Evolutionary conservation across 2,329 filamentous ascomycete species (phyloP).

Genomic region (Madurella mycetomatis): DNA sequence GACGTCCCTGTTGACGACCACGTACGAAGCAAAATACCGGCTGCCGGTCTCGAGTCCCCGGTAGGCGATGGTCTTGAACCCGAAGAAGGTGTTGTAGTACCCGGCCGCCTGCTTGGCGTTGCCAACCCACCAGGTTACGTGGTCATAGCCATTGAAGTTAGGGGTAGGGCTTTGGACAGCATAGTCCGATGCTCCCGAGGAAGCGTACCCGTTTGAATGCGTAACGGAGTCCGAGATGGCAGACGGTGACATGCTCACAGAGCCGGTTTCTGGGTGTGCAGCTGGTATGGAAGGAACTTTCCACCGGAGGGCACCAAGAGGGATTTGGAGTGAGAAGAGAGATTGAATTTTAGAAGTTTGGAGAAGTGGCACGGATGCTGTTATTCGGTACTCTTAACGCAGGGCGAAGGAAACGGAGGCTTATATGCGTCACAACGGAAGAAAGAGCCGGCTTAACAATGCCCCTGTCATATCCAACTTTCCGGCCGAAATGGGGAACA

Average conservation of each 20-base stretch:
- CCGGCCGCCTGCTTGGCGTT: slow-evolving; percentile 93
- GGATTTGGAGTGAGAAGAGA: not conserved
- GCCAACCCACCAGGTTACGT: slow-evolving; percentile 93
- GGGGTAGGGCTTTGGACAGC: slow-evolving; percentile 45
- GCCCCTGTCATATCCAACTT: slow-evolving; percentile 7
- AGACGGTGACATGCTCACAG: slow-evolving; percentile 54
- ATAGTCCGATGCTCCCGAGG: slow-evolving; percentile 47
- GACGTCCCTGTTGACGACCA: slow-evolving; percentile 70
- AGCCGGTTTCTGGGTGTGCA: not conserved
- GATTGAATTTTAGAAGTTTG: not conserved
- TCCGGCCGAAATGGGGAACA: slow-evolving; percentile 5
- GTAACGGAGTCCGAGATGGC: slow-evolving; percentile 49
- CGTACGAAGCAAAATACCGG: slow-evolving; percentile 76
- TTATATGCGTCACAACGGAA: slow-evolving; percentile 12
- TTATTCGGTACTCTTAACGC: not conserved
- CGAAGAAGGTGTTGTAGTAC: slow-evolving; percentile 84
- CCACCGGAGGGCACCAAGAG: not conserved
- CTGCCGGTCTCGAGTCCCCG: slow-evolving; percentile 83
- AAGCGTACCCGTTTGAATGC: slow-evolving; percentile 40
- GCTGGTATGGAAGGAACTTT: not conserved
- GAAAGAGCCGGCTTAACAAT: slow-evolving; percentile 19
- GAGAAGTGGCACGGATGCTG: not conserved
- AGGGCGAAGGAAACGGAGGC: not conserved
- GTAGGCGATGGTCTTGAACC: slow-evolving; percentile 79
- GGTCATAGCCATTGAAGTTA: slow-evolving; percentile 80